Evolutionary conservation across 306 rosid genomes (phyloP).

Genomic region (Lupinus albus): DNA sequence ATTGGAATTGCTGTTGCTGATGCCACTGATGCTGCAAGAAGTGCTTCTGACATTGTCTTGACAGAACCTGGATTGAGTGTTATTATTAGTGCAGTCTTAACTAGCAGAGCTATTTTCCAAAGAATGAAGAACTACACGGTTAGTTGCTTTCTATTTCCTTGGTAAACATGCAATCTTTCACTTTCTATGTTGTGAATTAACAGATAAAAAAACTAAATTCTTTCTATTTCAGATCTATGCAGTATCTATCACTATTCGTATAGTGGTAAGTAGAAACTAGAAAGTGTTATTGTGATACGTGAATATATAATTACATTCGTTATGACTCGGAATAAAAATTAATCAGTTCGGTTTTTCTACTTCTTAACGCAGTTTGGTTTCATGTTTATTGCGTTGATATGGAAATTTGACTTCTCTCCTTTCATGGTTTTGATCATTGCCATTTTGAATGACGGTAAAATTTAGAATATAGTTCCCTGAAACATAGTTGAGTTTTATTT

Average conservation of each 20-base stretch:
- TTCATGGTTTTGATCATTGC: slow-evolving; percentile 99
- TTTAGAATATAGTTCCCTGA: not conserved
- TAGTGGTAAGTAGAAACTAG: slow-evolving; percentile 81
- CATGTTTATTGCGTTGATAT: slow-evolving; percentile 87
- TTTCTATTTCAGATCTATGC: slow-evolving; percentile 77
- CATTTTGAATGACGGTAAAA: slow-evolving; percentile 90
- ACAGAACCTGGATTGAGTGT: slow-evolving; percentile 99
- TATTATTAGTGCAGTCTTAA: slow-evolving; percentile 94
- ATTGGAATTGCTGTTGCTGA: slow-evolving; percentile 99
- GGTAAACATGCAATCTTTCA: not conserved
- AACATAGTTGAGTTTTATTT: not conserved
- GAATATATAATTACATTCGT: not conserved
- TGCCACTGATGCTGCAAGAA: slow-evolving; percentile 97
- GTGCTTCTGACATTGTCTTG: slow-evolving; percentile 96
- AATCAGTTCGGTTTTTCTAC: slow-evolving; percentile 25
- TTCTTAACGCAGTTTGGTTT: slow-evolving; percentile 83
- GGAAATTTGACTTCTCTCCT: slow-evolving; percentile 98
- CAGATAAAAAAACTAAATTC: not conserved
- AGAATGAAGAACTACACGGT: slow-evolving; percentile 99
- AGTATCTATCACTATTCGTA: slow-evolving; percentile 98
- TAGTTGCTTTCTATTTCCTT: slow-evolving; percentile 38
- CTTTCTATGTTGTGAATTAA: slow-evolving; percentile 23
- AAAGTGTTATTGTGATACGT: not conserved
- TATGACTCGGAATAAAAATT: not conserved
- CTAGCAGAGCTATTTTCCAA: slow-evolving; percentile 96